These are phyloP conservation scores for Curvularia sp. DNA, from an alignment of 2,329 filamentous ascomycete genomes.

Conservation along the genomic window DNA sequence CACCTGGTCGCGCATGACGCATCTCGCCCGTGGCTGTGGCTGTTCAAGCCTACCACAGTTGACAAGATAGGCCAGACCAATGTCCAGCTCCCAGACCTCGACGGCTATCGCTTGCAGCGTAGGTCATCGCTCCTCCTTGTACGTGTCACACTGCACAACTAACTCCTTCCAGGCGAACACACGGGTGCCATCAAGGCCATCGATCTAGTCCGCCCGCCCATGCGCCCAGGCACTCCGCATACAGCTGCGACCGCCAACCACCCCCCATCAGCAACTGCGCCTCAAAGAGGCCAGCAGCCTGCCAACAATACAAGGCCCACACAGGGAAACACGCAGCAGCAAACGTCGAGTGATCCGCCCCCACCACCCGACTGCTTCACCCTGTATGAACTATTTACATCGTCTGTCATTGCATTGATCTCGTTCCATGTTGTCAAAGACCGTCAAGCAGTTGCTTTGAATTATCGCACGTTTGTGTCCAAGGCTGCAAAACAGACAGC, in stretches of 20 bases:
- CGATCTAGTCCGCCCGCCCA: slow-evolving; percentile 44
- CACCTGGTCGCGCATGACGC: slow-evolving; percentile 45
- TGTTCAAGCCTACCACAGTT: slow-evolving; percentile 39
- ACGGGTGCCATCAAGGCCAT: slow-evolving; percentile 43
- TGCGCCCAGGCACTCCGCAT: slow-evolving; percentile 33
- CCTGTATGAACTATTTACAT: slow-evolving; percentile 50
- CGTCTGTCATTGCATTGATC: slow-evolving; percentile 48
- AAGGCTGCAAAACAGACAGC: slow-evolving; percentile 24
- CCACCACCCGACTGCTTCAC: slow-evolving; percentile 42
- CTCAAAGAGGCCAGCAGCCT: slow-evolving; percentile 30
- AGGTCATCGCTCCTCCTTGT: slow-evolving; percentile 8
- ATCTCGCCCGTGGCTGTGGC: slow-evolving; percentile 45
- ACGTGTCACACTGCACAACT: slow-evolving; percentile 18
- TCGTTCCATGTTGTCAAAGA: slow-evolving; percentile 46
- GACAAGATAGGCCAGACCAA: slow-evolving; percentile 34
- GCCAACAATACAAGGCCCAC: slow-evolving; percentile 29
- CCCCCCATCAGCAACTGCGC: slow-evolving; percentile 30
- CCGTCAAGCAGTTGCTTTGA: slow-evolving; percentile 44
- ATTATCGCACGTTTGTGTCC: slow-evolving; percentile 49
- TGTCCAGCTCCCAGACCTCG: slow-evolving; percentile 35
- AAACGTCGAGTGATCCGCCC: slow-evolving; percentile 22
- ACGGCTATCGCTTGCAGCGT: slow-evolving; percentile 45
- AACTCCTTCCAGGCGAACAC: slow-evolving; percentile 41
- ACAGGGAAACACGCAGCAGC: slow-evolving; percentile 27
- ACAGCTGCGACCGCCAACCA: slow-evolving; percentile 26